These are phyloP conservation scores for Tolypocladium capitatum DNA, from an alignment of 2,329 filamentous ascomycete species.

Conservation along the genomic window DNA sequence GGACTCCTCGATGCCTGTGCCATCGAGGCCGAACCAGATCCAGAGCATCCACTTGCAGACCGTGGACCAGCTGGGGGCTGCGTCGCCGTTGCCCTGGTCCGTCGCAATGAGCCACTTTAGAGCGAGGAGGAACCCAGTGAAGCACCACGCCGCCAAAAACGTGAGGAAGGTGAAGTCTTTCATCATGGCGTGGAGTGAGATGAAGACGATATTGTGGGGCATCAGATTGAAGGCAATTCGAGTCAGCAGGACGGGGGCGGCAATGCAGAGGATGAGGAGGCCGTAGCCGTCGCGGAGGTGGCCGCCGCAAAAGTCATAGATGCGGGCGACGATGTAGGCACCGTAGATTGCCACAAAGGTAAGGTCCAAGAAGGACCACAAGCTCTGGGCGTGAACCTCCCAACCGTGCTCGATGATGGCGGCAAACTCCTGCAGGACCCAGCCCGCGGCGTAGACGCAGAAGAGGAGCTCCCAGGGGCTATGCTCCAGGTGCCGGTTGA, in stretches of 20 bases:
- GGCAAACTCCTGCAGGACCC: slow-evolving; percentile 53
- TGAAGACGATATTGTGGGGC: slow-evolving; percentile 64
- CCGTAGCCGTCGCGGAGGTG: slow-evolving; percentile 39
- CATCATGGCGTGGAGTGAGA: slow-evolving; percentile 63
- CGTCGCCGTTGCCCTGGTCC: slow-evolving; percentile 13
- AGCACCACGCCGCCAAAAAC: slow-evolving; percentile 53
- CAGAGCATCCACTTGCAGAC: slow-evolving; percentile 67
- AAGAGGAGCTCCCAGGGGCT: slow-evolving; percentile 46
- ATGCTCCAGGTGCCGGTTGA: slow-evolving; percentile 34
- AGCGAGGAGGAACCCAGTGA: slow-evolving; percentile 57
- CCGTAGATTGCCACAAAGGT: slow-evolving; percentile 51
- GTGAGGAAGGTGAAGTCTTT: slow-evolving; percentile 56
- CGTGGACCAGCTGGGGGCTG: slow-evolving; percentile 28
- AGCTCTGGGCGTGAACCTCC: slow-evolving; percentile 60
- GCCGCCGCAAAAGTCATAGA: slow-evolving; percentile 37
- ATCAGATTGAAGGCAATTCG: slow-evolving; percentile 60
- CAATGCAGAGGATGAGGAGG: slow-evolving; percentile 51
- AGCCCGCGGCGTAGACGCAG: slow-evolving; percentile 50
- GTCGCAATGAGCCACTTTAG: slow-evolving; percentile 47
- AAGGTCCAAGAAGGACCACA: slow-evolving; percentile 65
- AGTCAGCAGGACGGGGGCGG: slow-evolving; percentile 55
- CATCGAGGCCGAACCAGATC: slow-evolving; percentile 69
- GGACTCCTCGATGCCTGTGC: slow-evolving; percentile 36
- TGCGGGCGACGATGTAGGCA: slow-evolving; percentile 45
- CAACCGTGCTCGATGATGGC: slow-evolving; percentile 51